Percentiles rank a stretch among this genome's conserved stretches.
phyloP scores from a whole-genome alignment of 805 yeast species.

The Candida caryicola region DNA sequence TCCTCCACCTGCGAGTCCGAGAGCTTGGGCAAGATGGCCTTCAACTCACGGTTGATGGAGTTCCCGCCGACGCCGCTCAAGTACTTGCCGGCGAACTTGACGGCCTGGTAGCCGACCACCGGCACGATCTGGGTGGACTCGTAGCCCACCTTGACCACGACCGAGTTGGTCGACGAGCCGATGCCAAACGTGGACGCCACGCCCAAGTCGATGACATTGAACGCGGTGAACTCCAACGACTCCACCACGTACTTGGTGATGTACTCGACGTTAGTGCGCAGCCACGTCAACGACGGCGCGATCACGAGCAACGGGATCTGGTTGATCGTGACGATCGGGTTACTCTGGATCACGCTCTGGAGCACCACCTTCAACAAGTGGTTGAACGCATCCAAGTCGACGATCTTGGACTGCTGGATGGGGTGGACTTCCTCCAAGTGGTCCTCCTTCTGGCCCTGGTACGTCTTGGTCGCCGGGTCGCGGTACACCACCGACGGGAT shows the following conservation, averaged over 20 bases:
- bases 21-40: constrained; percentile 56
- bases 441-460: constrained; percentile 35
- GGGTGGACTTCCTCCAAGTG: constrained; percentile 53
- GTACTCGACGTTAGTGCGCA: constrained; percentile 60
- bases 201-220: constrained; percentile 65
- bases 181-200: constrained; percentile 73
- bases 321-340: constrained; percentile 50
- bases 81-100: constrained; percentile 51
- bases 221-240: constrained; percentile 64
- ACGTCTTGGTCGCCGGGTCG: constrained; percentile 35
- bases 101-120: constrained; percentile 66
- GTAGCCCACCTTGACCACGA: constrained; percentile 79
- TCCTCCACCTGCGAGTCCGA: constrained; percentile 60
- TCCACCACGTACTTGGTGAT: constrained; percentile 78
- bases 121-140: constrained; percentile 76
- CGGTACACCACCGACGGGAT: constrained; percentile 76
- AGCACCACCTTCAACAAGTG: constrained; percentile 50
- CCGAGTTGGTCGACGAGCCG: constrained; percentile 60
- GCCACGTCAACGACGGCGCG: constrained; percentile 63
- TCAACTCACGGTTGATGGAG: constrained; percentile 54
- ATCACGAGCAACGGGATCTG: constrained; percentile 71
- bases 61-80: constrained; percentile 60
- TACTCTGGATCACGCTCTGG: constrained; percentile 35
- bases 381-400: constrained; percentile 66
- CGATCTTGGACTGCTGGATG: constrained; percentile 60